These are phyloP conservation scores for Metarhizium humberi DNA, from an alignment of 2,329 filamentous ascomycete species.

Conservation along the genomic window DNA sequence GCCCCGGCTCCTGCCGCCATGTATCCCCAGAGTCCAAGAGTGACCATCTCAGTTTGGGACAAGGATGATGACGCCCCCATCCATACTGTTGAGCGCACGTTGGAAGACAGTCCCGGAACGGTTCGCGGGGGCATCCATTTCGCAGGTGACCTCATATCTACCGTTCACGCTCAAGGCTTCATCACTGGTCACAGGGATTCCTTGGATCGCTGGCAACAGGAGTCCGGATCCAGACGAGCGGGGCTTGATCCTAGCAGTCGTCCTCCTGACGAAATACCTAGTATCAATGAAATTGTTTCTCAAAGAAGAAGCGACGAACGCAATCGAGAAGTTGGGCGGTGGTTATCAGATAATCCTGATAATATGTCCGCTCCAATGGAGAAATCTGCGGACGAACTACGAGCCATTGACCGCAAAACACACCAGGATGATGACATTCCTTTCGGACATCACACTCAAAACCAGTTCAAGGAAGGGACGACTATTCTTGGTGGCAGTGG, in stretches of 20 bases:
- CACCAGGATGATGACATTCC: constrained; percentile 32
- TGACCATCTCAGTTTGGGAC: constrained; percentile 49
- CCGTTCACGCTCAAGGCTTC: constrained; percentile 10
- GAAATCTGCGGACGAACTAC: constrained; percentile 14
- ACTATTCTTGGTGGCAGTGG: constrained; percentile 37
- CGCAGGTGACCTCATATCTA: constrained; percentile 30
- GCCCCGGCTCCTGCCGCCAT: constrained; percentile 30
- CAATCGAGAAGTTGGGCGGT: constrained; percentile 41
- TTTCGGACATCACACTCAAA: constrained; percentile 38
- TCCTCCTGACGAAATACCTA: constrained; percentile 32
- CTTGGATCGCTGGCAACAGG: constrained; percentile 31
- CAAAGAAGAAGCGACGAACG: constrained; percentile 33
- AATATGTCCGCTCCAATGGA: constrained; percentile 17
- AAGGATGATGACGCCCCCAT: constrained; percentile 28
- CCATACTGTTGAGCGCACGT: constrained; percentile 30
- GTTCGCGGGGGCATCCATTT: constrained; percentile 24
- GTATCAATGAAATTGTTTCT: constrained; percentile 38
- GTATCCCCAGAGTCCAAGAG: constrained; percentile 40
- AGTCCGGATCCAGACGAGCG: constrained; percentile 28
- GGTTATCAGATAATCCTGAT: constrained; percentile 32
- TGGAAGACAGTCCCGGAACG: constrained; percentile 27
- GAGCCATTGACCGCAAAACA: constrained; percentile 10
- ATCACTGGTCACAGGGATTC: constrained; percentile 25
- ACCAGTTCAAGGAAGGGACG: constrained; percentile 37
- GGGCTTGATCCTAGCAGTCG: constrained; percentile 41